Base-by-base conservation (phyloP, 108 stramenopile species). In the Pseudonitzschia pungens region DNA sequence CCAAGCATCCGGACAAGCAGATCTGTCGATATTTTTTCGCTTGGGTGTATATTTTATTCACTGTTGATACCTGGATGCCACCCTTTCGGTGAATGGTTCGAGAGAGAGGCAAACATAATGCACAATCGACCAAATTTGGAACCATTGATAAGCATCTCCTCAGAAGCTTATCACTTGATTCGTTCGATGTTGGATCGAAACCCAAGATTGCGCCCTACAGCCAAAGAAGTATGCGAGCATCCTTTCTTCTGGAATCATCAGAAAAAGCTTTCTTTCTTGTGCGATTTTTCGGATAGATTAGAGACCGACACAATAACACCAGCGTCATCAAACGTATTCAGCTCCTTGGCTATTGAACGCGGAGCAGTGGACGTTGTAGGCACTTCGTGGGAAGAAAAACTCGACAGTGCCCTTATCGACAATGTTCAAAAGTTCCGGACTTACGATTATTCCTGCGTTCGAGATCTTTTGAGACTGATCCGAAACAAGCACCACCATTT, bases 51-150 rank as follows among this genome's bases (percentile, higher is more conserved):
- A 20, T 97, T 97, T 66, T 91, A 94, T 73, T 94, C 92, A 56
- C 89, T 92, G 10, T 67, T 97, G 26, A 70, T 94, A 24, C 95
- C 93, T 28, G 95, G 94, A 14, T 82, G 82, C 26, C 98, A 98
- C 80, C 97, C 98, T 18, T 98, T 96, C 72, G 98, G 97, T 63
- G 92, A 96, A 72, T 97, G 94, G 92, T 97, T 87, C 75, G 98
- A 98, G 77, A 83, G 97, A 1, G 97, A 97, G 78, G 89, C 89
- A n/a, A 97, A 98, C 50, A 96, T 98, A 33, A 89, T 97, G 84
- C 87, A 85, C 68, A 91, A 92, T 64, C 86, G 89, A 3, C 87
- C 95, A 15, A 70, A 74, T 32, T 75, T 81, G 24, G 81, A 79
- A 1, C 85, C 84, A 29, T 74, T 96, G 67, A 75, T 76, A 51